Base-by-base conservation (phyloP, 495 filamentous ascomycete genomes). In the Niebla homalea region DNA sequence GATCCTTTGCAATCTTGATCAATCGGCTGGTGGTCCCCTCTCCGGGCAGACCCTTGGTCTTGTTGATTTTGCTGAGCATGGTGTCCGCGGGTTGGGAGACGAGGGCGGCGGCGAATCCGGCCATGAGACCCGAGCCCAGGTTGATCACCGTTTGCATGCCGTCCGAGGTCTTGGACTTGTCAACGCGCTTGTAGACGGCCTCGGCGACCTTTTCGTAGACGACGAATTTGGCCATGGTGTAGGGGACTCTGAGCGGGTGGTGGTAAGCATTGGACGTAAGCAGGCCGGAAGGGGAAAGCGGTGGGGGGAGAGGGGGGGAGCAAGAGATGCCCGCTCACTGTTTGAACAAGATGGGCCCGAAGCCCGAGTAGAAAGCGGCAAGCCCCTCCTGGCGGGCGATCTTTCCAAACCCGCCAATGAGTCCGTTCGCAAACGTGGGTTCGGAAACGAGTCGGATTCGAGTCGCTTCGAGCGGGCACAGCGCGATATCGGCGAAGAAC, bases 201-300 rank as follows among this genome's bases (percentile, higher is more conserved):
- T 98, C 93, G 60, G 82, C 70, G 63, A 87, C 86, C 80, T 96
- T 96, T 78, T 98, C 92, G 81, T 83, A 96, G 59, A 95, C 92
- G 70, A 95, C 92, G 79, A 98, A 98, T 78, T 98, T 98, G 76
- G 93, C 76, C 92, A 98, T 96, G 67, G 92, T 98, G 77, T 98
- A 98, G 53, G 92, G 92, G 68, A 98, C 85, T 79, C 87, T 94
- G 26, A 32, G 26, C 10, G 32, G 4, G 43, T 15, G 32, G 54
- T 22, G n/a, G 20, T 41, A 5, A 45, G 19, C 19, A 32, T 32
- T 11, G 29, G 10, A 32, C n/a, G 1, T 11, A 32, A 11, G 29
- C 14, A 5, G 29, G 29, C 29, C 18, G 36, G 38, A 22, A 18
- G 21, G 5, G 45, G 20, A 51, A 61, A 21, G 8, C n/a, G 20